Evolutionary conservation across 495 filamentous ascomycete species (phyloP).

Genomic region (Stereocaulon alpinum): DNA sequence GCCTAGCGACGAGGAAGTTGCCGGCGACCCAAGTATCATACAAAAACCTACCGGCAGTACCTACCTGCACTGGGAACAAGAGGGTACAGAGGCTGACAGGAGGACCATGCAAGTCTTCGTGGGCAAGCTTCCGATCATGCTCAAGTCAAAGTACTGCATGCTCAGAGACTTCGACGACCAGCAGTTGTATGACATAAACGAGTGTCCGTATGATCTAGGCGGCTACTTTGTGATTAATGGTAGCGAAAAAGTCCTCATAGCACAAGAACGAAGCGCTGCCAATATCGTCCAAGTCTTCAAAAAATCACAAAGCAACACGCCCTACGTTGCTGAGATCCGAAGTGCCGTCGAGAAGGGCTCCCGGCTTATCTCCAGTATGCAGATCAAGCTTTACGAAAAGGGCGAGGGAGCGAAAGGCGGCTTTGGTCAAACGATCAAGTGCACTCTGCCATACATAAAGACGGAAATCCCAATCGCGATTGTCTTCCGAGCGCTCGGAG

Average conservation of each 20-base stretch:
- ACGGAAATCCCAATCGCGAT: slow-evolving; percentile 86
- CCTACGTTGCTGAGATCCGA: slow-evolving; percentile 89
- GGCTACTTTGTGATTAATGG: slow-evolving; percentile 99
- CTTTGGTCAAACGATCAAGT: slow-evolving; percentile 79
- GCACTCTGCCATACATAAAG: slow-evolving; percentile 85
- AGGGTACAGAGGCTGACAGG: slow-evolving; percentile 48
- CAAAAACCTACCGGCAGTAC: slow-evolving; percentile 36
- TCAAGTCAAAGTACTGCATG: slow-evolving; percentile 89
- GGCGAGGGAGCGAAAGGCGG: slow-evolving; percentile 65
- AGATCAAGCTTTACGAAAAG: slow-evolving; percentile 78
- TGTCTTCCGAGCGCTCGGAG: slow-evolving; percentile 88
- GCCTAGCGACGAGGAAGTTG: slow-evolving; percentile 36
- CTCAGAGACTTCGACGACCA: slow-evolving; percentile 71
- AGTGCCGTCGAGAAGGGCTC: slow-evolving; percentile 95
- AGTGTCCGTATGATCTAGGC: slow-evolving; percentile 95
- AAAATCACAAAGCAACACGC: slow-evolving; percentile 80
- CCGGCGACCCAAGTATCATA: slow-evolving; percentile 33
- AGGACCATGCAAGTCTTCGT: slow-evolving; percentile 68
- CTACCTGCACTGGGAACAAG: slow-evolving; percentile 42
- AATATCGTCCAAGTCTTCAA: slow-evolving; percentile 99
- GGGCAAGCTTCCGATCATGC: slow-evolving; percentile 93
- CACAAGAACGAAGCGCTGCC: slow-evolving; percentile 91
- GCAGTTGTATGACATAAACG: slow-evolving; percentile 73
- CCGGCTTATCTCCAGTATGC: slow-evolving; percentile 78
- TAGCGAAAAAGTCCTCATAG: slow-evolving; percentile 97